These are phyloP conservation scores for Thielaviopsis euricoi DNA, from an alignment of 2,329 filamentous ascomycete genomes.

Conservation along the genomic window DNA sequence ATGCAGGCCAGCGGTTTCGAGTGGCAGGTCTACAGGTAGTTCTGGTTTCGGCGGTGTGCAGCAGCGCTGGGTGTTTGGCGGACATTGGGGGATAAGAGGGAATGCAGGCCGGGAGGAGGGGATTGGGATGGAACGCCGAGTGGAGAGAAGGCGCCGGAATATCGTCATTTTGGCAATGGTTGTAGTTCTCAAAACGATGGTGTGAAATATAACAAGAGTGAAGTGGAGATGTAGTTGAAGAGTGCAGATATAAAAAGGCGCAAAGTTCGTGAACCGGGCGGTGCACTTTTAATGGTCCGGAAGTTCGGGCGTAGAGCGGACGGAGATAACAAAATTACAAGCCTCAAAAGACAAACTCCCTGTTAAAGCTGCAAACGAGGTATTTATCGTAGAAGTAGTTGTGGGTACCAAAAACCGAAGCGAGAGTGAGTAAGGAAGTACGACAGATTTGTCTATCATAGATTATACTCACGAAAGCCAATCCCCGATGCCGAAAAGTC, in stretches of 20 bases:
- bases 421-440: too few species aligned
- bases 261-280: neutral
- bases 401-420: too few species aligned
- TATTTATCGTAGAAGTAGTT: too few species aligned
- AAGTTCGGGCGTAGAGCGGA: too few species aligned
- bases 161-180: neutral
- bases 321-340: too few species aligned
- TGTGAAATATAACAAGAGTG: neutral
- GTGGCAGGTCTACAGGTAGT: constrained; percentile 51
- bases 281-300: neutral
- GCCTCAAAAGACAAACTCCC: too few species aligned
- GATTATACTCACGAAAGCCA: neutral
- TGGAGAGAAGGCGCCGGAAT: neutral
- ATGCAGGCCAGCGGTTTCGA: constrained; percentile 41
- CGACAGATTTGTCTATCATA: too few species aligned
- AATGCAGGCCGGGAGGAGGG: neutral
- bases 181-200: neutral
- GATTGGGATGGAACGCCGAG: neutral
- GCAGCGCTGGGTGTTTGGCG: neutral
- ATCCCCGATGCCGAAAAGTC: neutral
- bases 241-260: neutral
- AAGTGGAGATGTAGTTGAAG: neutral
- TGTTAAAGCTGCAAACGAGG: too few species aligned
- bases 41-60: constrained; percentile 49
- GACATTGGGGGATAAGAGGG: constrained; percentile 1